A percentile compares a stretch with the other conserved stretches of the same genome.
Conservation (phyloP, 305 asterid genomes). For the Fraxinus ornus region DNA sequence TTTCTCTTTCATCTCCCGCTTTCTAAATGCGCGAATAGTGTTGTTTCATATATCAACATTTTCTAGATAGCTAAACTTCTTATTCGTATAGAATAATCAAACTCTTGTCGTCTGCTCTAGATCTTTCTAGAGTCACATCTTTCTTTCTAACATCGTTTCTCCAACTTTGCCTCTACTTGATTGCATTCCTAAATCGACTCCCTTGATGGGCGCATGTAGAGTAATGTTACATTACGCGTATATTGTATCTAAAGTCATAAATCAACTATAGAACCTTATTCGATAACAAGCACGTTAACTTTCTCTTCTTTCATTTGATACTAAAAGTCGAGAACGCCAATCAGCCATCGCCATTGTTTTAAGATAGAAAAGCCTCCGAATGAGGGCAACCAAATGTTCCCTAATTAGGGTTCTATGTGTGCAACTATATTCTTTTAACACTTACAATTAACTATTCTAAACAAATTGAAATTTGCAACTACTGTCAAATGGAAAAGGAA, state of each 20-base stretch:
- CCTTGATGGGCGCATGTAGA: neutral
- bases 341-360: neutral
- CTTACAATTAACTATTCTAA: neutral
- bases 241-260: neutral
- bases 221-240: neutral
- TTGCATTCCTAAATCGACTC: too few species aligned
- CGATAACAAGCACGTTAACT: neutral
- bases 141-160: too few species aligned
- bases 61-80: neutral
- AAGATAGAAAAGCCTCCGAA: neutral
- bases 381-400: neutral
- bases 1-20: neutral
- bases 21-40: neutral
- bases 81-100: too few species aligned
- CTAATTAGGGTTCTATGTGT: slow-evolving; percentile 15
- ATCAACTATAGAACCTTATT: neutral
- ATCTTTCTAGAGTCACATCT: too few species aligned
- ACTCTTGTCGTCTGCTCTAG: too few species aligned
- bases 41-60: neutral
- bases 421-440: neutral
- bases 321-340: neutral
- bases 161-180: too few species aligned
- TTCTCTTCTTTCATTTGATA: neutral
- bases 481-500: slow-evolving; percentile 36
- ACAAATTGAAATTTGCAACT: neutral